A percentile compares a stretch with the other conserved stretches of the same genome.
These are phyloP conservation scores for Diaporthe nobilis DNA, from an alignment of 2,329 filamentous ascomycete genomes.

Conservation along the genomic window DNA sequence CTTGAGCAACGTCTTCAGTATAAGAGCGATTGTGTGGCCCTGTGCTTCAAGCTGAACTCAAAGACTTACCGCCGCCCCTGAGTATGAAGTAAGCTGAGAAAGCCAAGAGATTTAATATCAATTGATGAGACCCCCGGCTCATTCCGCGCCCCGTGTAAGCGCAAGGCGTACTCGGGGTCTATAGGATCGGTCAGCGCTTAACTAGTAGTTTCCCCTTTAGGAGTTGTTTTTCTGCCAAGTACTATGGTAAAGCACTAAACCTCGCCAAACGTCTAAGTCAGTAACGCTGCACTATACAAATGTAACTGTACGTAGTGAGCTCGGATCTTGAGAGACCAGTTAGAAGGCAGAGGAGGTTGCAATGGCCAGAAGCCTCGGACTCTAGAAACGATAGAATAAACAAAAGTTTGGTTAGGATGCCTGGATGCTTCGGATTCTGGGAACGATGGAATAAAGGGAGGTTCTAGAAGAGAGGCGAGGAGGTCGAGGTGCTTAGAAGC, in stretches of 20 bases:
- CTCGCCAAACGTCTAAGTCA: neutral
- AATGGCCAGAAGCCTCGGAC: neutral
- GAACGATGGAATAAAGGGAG: too few species aligned
- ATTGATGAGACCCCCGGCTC: neutral
- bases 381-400: neutral
- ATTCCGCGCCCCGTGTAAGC: neutral
- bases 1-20: neutral
- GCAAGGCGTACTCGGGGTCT: neutral
- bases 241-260: neutral
- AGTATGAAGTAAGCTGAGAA: neutral
- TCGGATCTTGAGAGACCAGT: neutral
- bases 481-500: neutral
- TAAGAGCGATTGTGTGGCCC: neutral
- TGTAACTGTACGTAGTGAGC: neutral
- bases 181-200: neutral
- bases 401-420: neutral
- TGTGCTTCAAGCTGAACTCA: neutral
- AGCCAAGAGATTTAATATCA: neutral
- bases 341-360: neutral
- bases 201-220: neutral
- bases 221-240: neutral
- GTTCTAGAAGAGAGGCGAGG: too few species aligned
- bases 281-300: neutral
- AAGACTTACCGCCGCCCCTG: neutral
- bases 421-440: too few species aligned